A percentile compares a stretch with the other conserved stretches of the same genome.
Evolutionary conservation across 2,329 filamentous ascomycete genomes (phyloP).

Genomic region (Grosmannia huntii): DNA sequence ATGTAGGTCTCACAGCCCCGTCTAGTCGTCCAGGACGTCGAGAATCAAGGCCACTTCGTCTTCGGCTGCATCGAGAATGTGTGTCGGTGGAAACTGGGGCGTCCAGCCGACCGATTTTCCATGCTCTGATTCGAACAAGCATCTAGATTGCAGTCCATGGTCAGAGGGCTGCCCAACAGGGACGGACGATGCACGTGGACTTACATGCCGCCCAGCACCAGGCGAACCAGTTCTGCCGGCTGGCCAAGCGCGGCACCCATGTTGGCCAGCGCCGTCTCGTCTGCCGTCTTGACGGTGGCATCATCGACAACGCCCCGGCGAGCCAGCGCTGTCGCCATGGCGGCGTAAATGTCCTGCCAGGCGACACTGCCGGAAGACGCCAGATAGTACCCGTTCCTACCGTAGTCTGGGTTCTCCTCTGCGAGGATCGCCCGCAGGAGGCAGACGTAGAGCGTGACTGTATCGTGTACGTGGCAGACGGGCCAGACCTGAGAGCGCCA

Average conservation of each 20-base stretch:
- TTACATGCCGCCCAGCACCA: constrained; percentile 26
- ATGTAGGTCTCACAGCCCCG: too few relatives aligned
- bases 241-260: constrained; percentile 28
- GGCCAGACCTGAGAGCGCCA: constrained; percentile 30
- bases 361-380: constrained; percentile 33
- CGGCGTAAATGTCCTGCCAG: constrained; percentile 37
- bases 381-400: constrained; percentile 35
- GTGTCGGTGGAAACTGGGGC: constrained; percentile 25
- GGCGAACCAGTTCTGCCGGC: constrained; percentile 21
- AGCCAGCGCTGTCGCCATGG: constrained; percentile 28
- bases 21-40: neutral
- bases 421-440: constrained; percentile 31
- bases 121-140: constrained; percentile 27
- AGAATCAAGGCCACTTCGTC: constrained; percentile 32
- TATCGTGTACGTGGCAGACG: constrained; percentile 38
- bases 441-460: constrained; percentile 29
- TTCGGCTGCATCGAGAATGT: constrained; percentile 32
- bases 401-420: constrained; percentile 22
- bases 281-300: constrained; percentile 21
- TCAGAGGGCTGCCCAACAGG: neutral
- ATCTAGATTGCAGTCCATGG: constrained; percentile 18
- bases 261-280: constrained; percentile 21
- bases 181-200: too few relatives aligned
- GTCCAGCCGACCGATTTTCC: constrained; percentile 33
- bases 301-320: constrained; percentile 26